Evolutionary conservation across 495 filamentous ascomycete species (phyloP).

Genomic region (Annulohypoxylon maeteangense): DNA sequence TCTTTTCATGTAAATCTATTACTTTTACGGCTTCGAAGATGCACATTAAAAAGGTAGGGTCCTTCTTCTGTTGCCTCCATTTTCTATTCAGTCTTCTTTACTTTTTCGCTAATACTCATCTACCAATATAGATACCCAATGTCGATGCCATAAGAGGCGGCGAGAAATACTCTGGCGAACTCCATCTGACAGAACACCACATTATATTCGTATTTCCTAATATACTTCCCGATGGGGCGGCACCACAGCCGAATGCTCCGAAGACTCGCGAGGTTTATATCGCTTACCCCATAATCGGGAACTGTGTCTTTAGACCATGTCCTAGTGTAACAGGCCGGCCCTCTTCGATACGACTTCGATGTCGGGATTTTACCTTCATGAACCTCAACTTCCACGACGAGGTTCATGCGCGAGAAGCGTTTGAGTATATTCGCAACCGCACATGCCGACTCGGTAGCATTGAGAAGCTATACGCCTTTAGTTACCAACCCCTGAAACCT

Average conservation of each 20-base stretch:
- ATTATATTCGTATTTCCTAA: constrained; percentile 45
- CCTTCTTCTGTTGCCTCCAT: neutral
- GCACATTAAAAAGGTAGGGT: constrained; percentile 39
- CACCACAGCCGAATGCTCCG: constrained; percentile 41
- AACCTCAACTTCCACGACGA: constrained; percentile 88
- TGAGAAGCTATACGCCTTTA: constrained; percentile 93
- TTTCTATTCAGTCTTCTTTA: neutral
- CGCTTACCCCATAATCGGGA: constrained; percentile 88
- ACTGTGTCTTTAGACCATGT: constrained; percentile 75
- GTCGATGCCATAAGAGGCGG: constrained; percentile 47
- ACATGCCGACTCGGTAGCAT: constrained; percentile 85
- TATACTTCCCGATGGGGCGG: constrained; percentile 16
- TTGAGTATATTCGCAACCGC: constrained; percentile 83
- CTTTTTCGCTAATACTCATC: constrained; percentile 23
- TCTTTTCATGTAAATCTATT: constrained; percentile 14
- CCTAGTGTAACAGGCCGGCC: constrained; percentile 75
- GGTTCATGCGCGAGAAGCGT: constrained; percentile 81
- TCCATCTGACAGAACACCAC: constrained; percentile 48
- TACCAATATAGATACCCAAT: constrained; percentile 38
- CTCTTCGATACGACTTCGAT: constrained; percentile 87
- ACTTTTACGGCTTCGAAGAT: constrained; percentile 21
- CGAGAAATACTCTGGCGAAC: constrained; percentile 48
- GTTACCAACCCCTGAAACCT: constrained; percentile 73
- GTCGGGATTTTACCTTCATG: constrained; percentile 92
- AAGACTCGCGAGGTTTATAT: constrained; percentile 87